A percentile compares a stretch with the other conserved stretches of the same genome.
phyloP scores from a whole-genome alignment of 345 rosid species.

The Linum trigynum region DNA sequence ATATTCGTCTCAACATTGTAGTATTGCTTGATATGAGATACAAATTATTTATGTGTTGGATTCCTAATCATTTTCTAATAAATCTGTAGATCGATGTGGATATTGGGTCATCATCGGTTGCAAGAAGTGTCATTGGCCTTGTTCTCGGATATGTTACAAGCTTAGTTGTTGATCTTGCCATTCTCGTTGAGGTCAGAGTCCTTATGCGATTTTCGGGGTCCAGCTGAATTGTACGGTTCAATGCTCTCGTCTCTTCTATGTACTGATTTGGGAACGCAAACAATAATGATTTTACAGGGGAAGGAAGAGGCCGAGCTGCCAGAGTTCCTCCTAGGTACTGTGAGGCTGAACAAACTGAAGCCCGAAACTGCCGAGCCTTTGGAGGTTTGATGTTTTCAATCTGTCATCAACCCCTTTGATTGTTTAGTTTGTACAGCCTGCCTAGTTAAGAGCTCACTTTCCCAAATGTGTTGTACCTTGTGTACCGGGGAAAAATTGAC shows the following conservation, averaged over 20 bases:
- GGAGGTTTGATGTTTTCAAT: constrained; percentile 31
- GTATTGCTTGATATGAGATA: too few relatives aligned
- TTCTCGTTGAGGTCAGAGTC: constrained; percentile 73
- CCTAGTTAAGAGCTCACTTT: too few relatives aligned
- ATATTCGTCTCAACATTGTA: too few relatives aligned
- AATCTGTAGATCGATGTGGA: constrained; percentile 81
- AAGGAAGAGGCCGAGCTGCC: constrained; percentile 78
- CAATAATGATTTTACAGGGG: constrained; percentile 39
- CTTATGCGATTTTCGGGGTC: not conserved
- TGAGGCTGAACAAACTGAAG: constrained; percentile 61
- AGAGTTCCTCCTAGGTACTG: constrained; percentile 89
- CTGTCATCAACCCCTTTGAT: not conserved
- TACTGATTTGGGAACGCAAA: not conserved
- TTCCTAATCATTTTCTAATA: too few relatives aligned
- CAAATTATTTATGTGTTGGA: too few relatives aligned
- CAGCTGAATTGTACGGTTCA: not conserved
- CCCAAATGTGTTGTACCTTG: too few relatives aligned
- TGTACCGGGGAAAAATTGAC: too few relatives aligned
- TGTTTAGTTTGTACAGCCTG: too few relatives aligned
- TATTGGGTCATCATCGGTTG: constrained; percentile 96
- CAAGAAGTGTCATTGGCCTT: constrained; percentile 79
- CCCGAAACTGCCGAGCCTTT: constrained; percentile 58
- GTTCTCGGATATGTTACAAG: constrained; percentile 86
- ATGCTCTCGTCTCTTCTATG: not conserved
- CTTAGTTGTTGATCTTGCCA: constrained; percentile 92